Evolutionary conservation across 495 filamentous ascomycete species (phyloP).

Genomic region (Tuber aestivum): DNA sequence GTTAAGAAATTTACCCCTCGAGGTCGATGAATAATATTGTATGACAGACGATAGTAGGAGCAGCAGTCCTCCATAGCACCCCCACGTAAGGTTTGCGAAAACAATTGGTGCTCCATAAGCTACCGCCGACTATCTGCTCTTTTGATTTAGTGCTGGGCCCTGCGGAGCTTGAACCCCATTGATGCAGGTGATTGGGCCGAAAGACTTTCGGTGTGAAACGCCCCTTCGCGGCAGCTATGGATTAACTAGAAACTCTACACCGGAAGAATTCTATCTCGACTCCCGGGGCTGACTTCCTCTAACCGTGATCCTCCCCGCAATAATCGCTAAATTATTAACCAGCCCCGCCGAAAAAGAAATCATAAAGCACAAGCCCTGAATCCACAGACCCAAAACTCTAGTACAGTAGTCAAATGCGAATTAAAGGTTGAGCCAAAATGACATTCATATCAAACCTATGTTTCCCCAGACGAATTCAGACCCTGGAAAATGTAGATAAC

Average conservation of each 20-base stretch:
- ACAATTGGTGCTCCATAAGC: neutral
- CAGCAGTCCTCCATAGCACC: neutral
- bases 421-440: too few species aligned
- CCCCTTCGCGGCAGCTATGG: neutral
- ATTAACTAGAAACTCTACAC: neutral
- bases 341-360: neutral
- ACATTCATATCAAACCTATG: too few species aligned
- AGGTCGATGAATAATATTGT: neutral
- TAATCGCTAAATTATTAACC: neutral
- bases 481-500: too few species aligned
- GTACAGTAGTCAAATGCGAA: too few species aligned
- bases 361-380: neutral
- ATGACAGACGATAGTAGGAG: neutral
- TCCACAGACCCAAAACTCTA: neutral
- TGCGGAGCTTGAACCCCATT: neutral
- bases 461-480: too few species aligned
- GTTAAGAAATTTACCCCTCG: neutral
- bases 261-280: neutral
- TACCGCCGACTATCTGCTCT: neutral
- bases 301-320: neutral
- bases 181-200: neutral
- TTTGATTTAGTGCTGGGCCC: neutral
- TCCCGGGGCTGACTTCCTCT: neutral
- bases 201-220: neutral
- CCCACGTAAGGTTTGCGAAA: neutral